phyloP scores from a whole-genome alignment of 176 grass and related monocot species.

The Oryza glaberrima region DNA sequence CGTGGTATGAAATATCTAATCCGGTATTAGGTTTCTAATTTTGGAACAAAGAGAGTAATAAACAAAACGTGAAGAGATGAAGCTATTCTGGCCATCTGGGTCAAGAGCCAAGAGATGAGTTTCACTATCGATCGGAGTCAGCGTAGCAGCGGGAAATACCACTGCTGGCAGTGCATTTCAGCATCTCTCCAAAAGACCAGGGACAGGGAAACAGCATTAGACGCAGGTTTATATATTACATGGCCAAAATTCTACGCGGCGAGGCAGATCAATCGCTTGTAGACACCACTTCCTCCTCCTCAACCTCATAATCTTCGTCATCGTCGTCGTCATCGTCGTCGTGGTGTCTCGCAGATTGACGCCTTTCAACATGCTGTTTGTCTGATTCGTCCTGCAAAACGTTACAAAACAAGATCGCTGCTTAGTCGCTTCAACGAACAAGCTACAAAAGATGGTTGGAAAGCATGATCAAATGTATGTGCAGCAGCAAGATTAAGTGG shows the following conservation, averaged over 20 bases:
- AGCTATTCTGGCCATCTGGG: no score
- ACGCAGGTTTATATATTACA: not conserved
- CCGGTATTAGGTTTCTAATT: no score
- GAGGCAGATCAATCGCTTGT: constrained; percentile 28
- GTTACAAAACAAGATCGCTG: not conserved
- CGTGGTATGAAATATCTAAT: no score
- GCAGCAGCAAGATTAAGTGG: not conserved
- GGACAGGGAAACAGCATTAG: not conserved
- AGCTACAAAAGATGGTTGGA: not conserved
- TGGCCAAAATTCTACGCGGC: not conserved
- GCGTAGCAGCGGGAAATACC: not conserved
- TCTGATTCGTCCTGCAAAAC: constrained; percentile 29
- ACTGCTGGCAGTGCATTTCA: not conserved
- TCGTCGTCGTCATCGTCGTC: not conserved
- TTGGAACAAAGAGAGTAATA: not conserved
- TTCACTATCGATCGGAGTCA: not conserved
- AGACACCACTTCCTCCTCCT: constrained; percentile 17
- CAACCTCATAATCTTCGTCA: not conserved
- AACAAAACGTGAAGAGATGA: not conserved
- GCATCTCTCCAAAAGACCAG: not conserved
- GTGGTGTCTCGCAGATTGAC: not conserved
- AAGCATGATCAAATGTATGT: not conserved
- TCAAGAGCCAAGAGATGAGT: not conserved
- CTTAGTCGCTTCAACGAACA: not conserved
- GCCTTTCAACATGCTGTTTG: not conserved